A percentile compares a stretch with the other conserved stretches of the same genome.
Conservation (phyloP, 495 filamentous ascomycete genomes). For the Xylaria palmicola region DNA sequence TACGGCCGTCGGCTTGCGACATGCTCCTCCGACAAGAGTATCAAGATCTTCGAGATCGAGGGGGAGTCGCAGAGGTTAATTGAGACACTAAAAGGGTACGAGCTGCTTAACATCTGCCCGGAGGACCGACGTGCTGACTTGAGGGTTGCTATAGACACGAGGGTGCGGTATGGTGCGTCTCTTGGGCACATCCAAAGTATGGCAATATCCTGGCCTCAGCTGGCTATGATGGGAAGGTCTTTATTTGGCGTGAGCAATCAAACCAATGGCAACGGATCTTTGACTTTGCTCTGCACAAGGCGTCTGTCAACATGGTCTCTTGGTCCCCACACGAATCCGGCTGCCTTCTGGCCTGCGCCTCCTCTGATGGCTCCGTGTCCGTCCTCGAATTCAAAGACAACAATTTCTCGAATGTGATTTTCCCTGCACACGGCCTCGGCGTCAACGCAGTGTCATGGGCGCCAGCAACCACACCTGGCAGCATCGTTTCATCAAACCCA, state of each 20-base stretch:
- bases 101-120: not conserved
- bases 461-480: slow-evolving; percentile 75
- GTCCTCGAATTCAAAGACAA: slow-evolving; percentile 97
- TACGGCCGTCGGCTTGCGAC: slow-evolving; percentile 96
- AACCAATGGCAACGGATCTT: slow-evolving; percentile 78
- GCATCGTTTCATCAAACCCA: slow-evolving; percentile 66
- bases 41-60: slow-evolving; percentile 99
- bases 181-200: slow-evolving; percentile 98
- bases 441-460: slow-evolving; percentile 97
- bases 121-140: slow-evolving; percentile 18
- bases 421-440: slow-evolving; percentile 87
- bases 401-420: slow-evolving; percentile 78
- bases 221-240: slow-evolving; percentile 93
- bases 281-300: slow-evolving; percentile 87
- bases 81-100: slow-evolving; percentile 93
- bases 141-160: slow-evolving; percentile 66
- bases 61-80: slow-evolving; percentile 86
- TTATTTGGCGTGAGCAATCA: slow-evolving; percentile 93
- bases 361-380: slow-evolving; percentile 85
- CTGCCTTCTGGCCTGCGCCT: slow-evolving; percentile 91
- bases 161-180: slow-evolving; percentile 93
- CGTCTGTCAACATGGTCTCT: slow-evolving; percentile 90
- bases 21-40: slow-evolving; percentile 95
- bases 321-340: slow-evolving; percentile 97
- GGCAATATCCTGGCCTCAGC: slow-evolving; percentile 95